Evolutionary conservation across 2,329 filamentous ascomycete genomes (phyloP).

Genomic region (Fusarium sulawesiense): DNA sequence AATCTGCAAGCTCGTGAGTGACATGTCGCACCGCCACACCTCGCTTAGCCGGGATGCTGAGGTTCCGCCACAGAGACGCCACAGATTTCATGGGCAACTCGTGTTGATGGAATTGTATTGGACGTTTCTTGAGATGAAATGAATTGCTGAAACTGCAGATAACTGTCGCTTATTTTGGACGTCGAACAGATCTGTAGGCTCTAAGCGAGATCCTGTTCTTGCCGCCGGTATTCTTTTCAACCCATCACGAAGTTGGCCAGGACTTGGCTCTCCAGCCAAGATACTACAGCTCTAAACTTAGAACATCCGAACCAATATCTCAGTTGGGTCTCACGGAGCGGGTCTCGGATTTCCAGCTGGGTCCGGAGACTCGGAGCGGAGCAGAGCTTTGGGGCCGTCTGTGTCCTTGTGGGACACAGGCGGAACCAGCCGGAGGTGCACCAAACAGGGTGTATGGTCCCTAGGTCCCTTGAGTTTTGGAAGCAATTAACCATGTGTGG

Average conservation of each 20-base stretch:
- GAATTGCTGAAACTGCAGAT: slow-evolving; percentile 16
- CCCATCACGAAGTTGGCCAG: background rate
- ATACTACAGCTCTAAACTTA: background rate
- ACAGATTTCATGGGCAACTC: slow-evolving; percentile 14
- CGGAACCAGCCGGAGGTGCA: background rate
- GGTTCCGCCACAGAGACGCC: slow-evolving; percentile 16
- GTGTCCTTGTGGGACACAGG: slow-evolving; percentile 3
- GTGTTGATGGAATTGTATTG: slow-evolving; percentile 16
- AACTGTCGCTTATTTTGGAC: slow-evolving; percentile 11
- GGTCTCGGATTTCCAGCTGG: slow-evolving; percentile 2
- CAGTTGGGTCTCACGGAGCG: slow-evolving; percentile 9
- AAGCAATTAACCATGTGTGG: background rate
- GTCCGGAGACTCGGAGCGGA: slow-evolving; percentile 4
- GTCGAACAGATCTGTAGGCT: background rate
- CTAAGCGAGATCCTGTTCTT: slow-evolving; percentile 12
- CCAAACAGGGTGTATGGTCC: background rate
- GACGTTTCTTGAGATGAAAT: background rate
- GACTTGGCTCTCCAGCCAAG: background rate
- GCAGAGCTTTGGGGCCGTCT: slow-evolving; percentile 3
- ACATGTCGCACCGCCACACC: slow-evolving; percentile 30
- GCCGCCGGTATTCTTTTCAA: slow-evolving; percentile 2
- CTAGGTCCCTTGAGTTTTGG: background rate
- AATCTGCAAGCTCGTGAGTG: background rate
- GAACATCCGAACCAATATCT: background rate
- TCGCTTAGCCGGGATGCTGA: slow-evolving; percentile 9